Conservation (phyloP, 2,329 filamentous ascomycete genomes). For the Pleomassaria siparia region DNA sequence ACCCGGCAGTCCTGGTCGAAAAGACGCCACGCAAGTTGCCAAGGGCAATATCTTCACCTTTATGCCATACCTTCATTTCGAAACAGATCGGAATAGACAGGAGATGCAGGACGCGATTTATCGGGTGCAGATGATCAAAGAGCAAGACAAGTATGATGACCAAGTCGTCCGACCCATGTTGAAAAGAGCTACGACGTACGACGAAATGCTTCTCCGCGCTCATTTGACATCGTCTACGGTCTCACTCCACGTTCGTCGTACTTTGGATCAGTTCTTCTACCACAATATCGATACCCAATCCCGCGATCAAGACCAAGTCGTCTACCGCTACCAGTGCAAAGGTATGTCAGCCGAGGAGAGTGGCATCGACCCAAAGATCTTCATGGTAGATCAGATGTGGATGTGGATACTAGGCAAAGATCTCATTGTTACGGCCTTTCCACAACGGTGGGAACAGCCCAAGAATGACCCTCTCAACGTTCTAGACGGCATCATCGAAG, state of each 20-base stretch:
- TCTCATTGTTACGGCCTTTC: conserved; percentile 62
- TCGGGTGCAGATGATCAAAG: conserved; percentile 30
- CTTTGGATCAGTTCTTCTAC: conserved; percentile 67
- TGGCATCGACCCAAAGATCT: conserved; percentile 58
- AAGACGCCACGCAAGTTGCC: conserved; percentile 32
- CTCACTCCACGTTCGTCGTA: conserved; percentile 60
- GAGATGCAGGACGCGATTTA: conserved; percentile 60
- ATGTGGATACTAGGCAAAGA: conserved; percentile 63
- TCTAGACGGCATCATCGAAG: conserved; percentile 63
- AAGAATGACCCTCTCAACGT: conserved; percentile 65
- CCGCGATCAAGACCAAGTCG: conserved; percentile 65
- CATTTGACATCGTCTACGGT: conserved; percentile 51
- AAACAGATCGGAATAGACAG: conserved; percentile 57
- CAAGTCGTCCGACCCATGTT: conserved; percentile 19
- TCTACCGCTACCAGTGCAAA: conserved; percentile 60
- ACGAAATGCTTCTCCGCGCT: conserved; percentile 52
- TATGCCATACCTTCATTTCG: conserved; percentile 68
- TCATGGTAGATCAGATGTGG: conserved; percentile 72
- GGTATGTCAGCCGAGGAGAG: conserved; percentile 20
- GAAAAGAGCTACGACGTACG: conserved; percentile 35
- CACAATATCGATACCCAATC: conserved; percentile 63
- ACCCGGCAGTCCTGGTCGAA: conserved; percentile 40
- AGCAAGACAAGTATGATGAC: conserved; percentile 19
- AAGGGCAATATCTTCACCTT: conserved; percentile 49
- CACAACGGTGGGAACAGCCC: conserved; percentile 61